Evolutionary conservation across 2,329 filamentous ascomycete genomes (phyloP), one percentile per base, ranked within the genome.

Genomic region (Neonectria sp.): DNA sequence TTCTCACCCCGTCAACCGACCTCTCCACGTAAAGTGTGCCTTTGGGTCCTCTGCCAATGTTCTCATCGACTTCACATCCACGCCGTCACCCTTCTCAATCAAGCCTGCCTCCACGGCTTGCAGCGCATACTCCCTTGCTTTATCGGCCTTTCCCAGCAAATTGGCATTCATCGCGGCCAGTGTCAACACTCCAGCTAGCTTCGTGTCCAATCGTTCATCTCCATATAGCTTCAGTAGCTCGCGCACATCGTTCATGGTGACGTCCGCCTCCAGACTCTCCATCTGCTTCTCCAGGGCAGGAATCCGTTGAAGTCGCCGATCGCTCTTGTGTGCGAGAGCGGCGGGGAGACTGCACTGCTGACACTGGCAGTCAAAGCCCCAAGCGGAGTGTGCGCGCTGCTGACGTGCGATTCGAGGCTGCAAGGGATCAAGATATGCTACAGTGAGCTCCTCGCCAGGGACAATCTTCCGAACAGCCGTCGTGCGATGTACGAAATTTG

Each of bases 391-490:
- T 3, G 48, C 35, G 12, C 40, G 46, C 5, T 27, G 13, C 49
- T 55, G 48, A 9, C 62, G 55, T 27, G 17, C 9, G 21, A 17
- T 21, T 11, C 55, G 43, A 4, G 9, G 8, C 27, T 33, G 37
- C 13, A 55, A 33, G 11, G 62, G 62, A 17, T 60, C 15, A n/a
- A 60, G 46, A 37, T 65, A 65, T 2, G 62, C 37, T 6, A 65
- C 55, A 21, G 62, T 65, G 15, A 65, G 25, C 49, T 65, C 62
- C 37, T 65, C 48, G 48, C 55, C 62, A 4, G 46, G n/a, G 15
- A 48, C 12, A 9, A 65, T 59, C 7, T 37, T 25, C 25, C 55
- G 55, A 6, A 25, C 62, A 3, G 55, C 55, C 27, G 13, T n/a
- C 2, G 21, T 45, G 48, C 49, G 55, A 21, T 58, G 35, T 1